Evolutionary conservation across 768 basidiomycete genomes (phyloP), one percentile per base, ranked within the genome.

Genomic region (Mycena vulgaris): DNA sequence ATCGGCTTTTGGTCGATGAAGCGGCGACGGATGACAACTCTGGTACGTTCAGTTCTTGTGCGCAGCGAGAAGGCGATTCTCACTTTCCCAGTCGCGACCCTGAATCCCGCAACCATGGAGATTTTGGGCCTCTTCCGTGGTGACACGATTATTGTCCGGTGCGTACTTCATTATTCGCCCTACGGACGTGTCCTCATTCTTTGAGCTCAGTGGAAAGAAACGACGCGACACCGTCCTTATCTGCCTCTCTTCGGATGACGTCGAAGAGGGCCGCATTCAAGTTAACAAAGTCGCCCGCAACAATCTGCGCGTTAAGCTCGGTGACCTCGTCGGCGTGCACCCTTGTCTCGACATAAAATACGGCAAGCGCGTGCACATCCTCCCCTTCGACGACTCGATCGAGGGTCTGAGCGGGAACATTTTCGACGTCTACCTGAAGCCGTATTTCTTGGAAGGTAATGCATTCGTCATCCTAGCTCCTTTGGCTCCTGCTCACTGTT

Each of bases 251-350:
- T 94, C 94, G 45, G 98, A 99, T 77, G 95, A 97, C 70, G 95
- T 99, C 70, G 98, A 98, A 76, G 98, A 99, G 82, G 97, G 98
- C 66, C 95, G 95, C 80, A 97, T 99, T 72, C 97, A 98, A 77
- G 85, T 99, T 84, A 99, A 99, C 92, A 99, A 99, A 83, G 98
- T 99, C 39, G 98, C 98, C n/a, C 95, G 98, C 66, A 97, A 98
- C 86, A 99, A 99, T 84, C 84, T 99, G 53, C 95, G 97, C 63
- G 95, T 99, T 75, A 99, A 98, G 86, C 92, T 99, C 48, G 97
- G 95, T 48, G 98, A 99, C 81, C 88, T 99, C 63, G 96, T 96
- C 79, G 95, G 94, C 70, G 96, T 99, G 0, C 97, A 99, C 81
- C 91, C 95, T 76, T 98, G 97, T 80, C 89, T 93, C 68, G 97